A percentile compares a stretch with the other conserved stretches of the same genome.
phyloP scores from a whole-genome alignment of 768 basidiomycete species.

The Leccinum disarticulatum region DNA sequence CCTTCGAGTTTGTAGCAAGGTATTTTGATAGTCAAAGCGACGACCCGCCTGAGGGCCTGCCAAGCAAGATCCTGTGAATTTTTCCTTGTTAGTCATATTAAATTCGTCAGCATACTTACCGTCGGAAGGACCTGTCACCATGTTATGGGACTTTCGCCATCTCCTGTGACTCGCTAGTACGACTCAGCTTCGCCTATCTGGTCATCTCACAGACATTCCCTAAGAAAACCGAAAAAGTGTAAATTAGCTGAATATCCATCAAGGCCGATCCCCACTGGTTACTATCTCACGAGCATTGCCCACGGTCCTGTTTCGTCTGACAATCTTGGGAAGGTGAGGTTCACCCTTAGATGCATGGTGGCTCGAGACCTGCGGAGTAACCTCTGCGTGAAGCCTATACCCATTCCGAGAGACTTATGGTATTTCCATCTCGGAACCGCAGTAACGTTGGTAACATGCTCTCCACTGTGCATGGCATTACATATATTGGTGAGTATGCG shows the following conservation, averaged over 20 bases:
- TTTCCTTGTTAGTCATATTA: too few relatives aligned
- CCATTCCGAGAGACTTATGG: not conserved
- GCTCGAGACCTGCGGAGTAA: not conserved
- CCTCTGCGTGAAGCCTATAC: not conserved
- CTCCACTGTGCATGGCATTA: not conserved
- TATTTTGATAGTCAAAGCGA: too few relatives aligned
- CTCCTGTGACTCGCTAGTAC: not conserved
- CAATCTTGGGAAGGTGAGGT: not conserved
- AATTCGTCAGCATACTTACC: not conserved
- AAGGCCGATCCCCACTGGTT: not conserved
- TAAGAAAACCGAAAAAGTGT: not conserved
- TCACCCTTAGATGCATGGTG: not conserved
- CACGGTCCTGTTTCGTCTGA: not conserved
- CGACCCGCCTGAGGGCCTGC: too few relatives aligned
- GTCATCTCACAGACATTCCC: not conserved
- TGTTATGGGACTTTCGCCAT: not conserved
- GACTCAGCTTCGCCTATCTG: not conserved
- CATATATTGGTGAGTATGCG: not conserved
- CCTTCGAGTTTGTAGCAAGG: too few relatives aligned
- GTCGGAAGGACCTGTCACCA: not conserved
- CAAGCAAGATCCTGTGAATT: too few relatives aligned
- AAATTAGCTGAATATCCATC: not conserved
- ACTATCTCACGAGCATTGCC: not conserved
- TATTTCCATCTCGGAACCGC: not conserved
- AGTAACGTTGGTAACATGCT: not conserved